These are phyloP conservation scores for Trametes coccinea DNA, from an alignment of 768 basidiomycete genomes.

Conservation along the genomic window DNA sequence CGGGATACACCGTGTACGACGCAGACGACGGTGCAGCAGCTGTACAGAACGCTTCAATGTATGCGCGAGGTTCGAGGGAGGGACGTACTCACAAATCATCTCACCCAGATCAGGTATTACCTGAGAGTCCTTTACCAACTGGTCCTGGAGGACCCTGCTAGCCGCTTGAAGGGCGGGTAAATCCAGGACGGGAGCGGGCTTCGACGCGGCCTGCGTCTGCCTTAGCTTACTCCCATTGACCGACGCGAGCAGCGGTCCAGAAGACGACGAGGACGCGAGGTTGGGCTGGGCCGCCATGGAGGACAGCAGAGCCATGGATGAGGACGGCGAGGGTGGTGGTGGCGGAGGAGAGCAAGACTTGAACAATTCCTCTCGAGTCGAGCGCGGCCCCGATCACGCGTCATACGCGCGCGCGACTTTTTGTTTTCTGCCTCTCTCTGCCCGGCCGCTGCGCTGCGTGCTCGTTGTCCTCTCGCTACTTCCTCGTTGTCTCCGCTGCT, in stretches of 20 bases:
- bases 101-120: constrained; percentile 77
- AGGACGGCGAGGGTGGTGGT: constrained; percentile 6
- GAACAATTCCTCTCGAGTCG: constrained; percentile 14
- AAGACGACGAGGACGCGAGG: constrained; percentile 17
- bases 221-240: constrained; percentile 19
- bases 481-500: neutral
- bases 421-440: constrained; percentile 7
- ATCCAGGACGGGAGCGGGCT: constrained; percentile 46
- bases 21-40: constrained; percentile 69
- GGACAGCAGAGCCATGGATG: constrained; percentile 16
- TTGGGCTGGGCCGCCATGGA: constrained; percentile 13
- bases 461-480: neutral
- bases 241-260: constrained; percentile 12
- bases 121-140: constrained; percentile 71
- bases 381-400: constrained; percentile 20
- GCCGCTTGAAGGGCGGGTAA: constrained; percentile 64
- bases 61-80: neutral
- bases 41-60: constrained; percentile 27
- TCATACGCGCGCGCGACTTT: constrained; percentile 23
- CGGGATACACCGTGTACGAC: constrained; percentile 75
- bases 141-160: constrained; percentile 65
- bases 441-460: neutral
- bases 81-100: constrained; percentile 31
- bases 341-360: constrained; percentile 21
- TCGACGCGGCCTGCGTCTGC: constrained; percentile 22